Base-by-base conservation (phyloP, 2,329 filamentous ascomycete species). In the Gaeumannomyces sp. region DNA sequence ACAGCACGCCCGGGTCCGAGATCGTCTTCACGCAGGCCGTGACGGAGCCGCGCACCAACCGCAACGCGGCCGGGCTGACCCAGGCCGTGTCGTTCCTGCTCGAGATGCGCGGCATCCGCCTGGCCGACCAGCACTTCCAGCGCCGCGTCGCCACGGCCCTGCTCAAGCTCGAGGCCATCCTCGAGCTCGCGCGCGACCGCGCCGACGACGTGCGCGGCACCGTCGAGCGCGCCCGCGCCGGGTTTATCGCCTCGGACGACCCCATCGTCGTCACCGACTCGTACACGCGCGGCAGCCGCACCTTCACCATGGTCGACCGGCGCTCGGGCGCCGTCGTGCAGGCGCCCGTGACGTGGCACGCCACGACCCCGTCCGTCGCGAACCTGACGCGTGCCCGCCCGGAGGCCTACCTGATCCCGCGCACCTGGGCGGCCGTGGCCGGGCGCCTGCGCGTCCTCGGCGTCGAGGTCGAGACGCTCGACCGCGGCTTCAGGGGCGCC, bases 101-200 rank as follows among this genome's bases (percentile, higher is more conserved):
- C 61, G 61, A 63, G 61, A 63, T 28, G 29, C 45, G 61, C 19
- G 61, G 61, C 29, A 63, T 63, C 50, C 45, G 61, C 3, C 45
- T 63, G 19, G 61, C 61, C 29, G 50, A 63, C 61, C 61, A 63
- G 50, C 45, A 63, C 45, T 58, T 63, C 19, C 61, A 63, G 61
- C 45, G 61, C 16, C 61, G 61, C 19, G 53, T 58, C 2, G 61
- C 53, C 16, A 58, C 61, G 29, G n/a, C 29, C 27, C 61, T 63
- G 4, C 19, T 58, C 61, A 63, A 57, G 61, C 5, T 38, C 45
- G 38, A 53, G 61, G 22, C 61, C 50, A 58, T 63, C 19, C 27
- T 63, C 16, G n/a, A 63, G 45, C 31, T 58, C n/a, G 61, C 61
- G 19, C 45, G 45, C 19, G 45, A 63, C 61, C 61, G 53, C 2